Percentiles rank a stretch among this genome's conserved stretches.
Conservation (phyloP, 1,139 yeast species). For the Geotrichum siamense region DNA sequence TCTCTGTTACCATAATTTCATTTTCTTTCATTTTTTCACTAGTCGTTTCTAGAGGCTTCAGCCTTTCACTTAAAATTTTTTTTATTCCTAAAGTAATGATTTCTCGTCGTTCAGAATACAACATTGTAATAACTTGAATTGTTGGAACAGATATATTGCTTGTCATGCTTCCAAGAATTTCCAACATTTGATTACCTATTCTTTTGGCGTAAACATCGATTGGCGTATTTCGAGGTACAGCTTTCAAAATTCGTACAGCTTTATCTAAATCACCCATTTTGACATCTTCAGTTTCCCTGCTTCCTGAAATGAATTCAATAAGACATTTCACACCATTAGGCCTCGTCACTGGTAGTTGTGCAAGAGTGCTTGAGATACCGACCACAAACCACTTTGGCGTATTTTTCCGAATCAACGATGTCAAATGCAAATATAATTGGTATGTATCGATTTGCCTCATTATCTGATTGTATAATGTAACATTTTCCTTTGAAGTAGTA, state of each 20-base stretch:
- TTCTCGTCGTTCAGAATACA: conserved; percentile 47
- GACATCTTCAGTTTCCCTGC: conserved; percentile 65
- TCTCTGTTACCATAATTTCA: conserved; percentile 39
- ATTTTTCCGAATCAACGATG: conserved; percentile 28
- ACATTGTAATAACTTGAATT: conserved; percentile 46
- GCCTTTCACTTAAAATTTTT: conserved; percentile 12
- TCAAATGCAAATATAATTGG: conserved; percentile 27
- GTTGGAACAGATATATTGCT: conserved; percentile 45
- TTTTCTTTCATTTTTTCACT: background rate
- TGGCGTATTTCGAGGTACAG: conserved; percentile 50
- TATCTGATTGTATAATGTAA: conserved; percentile 18
- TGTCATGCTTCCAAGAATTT: conserved; percentile 41
- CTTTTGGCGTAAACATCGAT: conserved; percentile 46
- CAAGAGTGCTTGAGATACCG: conserved; percentile 41
- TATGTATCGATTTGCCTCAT: conserved; percentile 31
- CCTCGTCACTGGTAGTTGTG: conserved; percentile 50
- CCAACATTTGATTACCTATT: conserved; percentile 54
- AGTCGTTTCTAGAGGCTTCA: conserved; percentile 17
- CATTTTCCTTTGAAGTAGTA: background rate
- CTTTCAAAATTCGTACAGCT: conserved; percentile 53
- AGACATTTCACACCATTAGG: conserved; percentile 63
- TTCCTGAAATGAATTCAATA: conserved; percentile 69
- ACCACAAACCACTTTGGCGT: conserved; percentile 31
- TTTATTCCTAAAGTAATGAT: conserved; percentile 58
- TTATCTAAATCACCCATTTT: conserved; percentile 54